Evolutionary conservation across 768 basidiomycete genomes (phyloP), one percentile per base, ranked within the genome.

Genomic region (Leucocoprinus birnbaumii): DNA sequence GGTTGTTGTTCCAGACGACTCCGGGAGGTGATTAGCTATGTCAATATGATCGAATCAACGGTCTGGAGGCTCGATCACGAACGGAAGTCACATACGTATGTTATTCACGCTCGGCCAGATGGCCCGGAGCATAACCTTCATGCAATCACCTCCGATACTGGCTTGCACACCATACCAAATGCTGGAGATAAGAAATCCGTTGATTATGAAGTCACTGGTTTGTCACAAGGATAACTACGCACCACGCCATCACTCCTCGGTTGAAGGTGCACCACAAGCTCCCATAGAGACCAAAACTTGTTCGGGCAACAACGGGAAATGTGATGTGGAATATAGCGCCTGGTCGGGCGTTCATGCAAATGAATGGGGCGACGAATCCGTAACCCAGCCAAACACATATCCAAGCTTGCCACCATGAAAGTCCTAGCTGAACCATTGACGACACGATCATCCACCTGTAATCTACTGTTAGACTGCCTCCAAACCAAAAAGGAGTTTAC

Each of bases 371-470:
- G 19, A 81, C 80, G 53, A 83, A 57, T 1, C 64, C 80, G 66
- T 75, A 87, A 44, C 75, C 84, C 34, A 87, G 59, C 86, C 84
- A 88, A 11, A 87, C 86, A 56, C 85, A 90, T 50, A 92, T 76
- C 87, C 90, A 89, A 14, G 90, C 85, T 66, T 91, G 86, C 88
- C 87, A 91, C 88, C 87, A 91, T 0, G 85, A 85, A 26, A 91
- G 76, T 2, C 86, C 85, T 25, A 83, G 68, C 58, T 86, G 80
- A 27, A 85, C 78, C 87, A 89, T 87, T 11, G 85, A 84, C 25
- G 85, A 87, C 0, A 79, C 85, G 56, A 89, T 88, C 85, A 85
- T 85, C 86, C 84, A 87, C 56, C 84, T 87, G 52, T n/a, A 51
- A 55, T 34, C 58, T 40, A n/a, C n/a, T n/a, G n/a, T n/a, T n/a